phyloP scores from a whole-genome alignment of 495 filamentous ascomycete species.

The Penicillium nucicola region DNA sequence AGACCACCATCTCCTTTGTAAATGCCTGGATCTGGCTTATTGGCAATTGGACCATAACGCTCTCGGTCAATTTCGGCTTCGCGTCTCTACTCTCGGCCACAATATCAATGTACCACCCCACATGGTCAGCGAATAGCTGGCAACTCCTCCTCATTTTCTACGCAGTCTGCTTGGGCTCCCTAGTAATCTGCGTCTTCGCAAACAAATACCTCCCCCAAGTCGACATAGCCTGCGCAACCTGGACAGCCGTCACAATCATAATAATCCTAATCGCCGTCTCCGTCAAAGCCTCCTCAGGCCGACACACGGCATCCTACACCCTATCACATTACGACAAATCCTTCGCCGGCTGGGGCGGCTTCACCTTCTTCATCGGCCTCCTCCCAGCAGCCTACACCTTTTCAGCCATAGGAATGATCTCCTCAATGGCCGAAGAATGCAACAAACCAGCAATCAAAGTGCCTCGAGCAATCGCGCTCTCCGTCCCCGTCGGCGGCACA shows the following conservation, averaged over 20 bases:
- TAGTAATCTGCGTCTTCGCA: conserved; percentile 53
- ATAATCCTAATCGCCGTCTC: conserved; percentile 40
- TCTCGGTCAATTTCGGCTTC: conserved; percentile 67
- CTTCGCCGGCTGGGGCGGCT: conserved; percentile 42
- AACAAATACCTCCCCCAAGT: conserved; percentile 56
- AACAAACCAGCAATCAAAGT: conserved; percentile 42
- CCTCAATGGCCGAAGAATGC: conserved; percentile 51
- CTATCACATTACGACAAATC: conserved; percentile 48
- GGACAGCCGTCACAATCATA: conserved; percentile 37
- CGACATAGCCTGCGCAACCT: conserved; percentile 45
- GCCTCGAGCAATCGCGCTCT: conserved; percentile 42
- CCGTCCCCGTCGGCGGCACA: conserved; percentile 37
- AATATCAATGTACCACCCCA: conserved; percentile 55
- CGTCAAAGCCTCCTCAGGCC: conserved; percentile 38
- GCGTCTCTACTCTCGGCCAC: conserved; percentile 56
- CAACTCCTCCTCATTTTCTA: conserved; percentile 61
- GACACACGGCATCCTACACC: conserved; percentile 41
- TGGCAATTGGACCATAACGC: conserved; percentile 67
- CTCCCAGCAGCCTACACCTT: conserved; percentile 51
- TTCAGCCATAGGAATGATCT: conserved; percentile 51
- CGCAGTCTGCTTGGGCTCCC: conserved; percentile 51
- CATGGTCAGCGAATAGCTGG: conserved; percentile 50
- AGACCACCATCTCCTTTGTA: conserved; percentile 55
- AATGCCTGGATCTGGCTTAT: conserved; percentile 67
- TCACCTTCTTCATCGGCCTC: conserved; percentile 51